Evolutionary conservation across 257 asterid species (phyloP).

Genomic region (Verbascum thapsus): DNA sequence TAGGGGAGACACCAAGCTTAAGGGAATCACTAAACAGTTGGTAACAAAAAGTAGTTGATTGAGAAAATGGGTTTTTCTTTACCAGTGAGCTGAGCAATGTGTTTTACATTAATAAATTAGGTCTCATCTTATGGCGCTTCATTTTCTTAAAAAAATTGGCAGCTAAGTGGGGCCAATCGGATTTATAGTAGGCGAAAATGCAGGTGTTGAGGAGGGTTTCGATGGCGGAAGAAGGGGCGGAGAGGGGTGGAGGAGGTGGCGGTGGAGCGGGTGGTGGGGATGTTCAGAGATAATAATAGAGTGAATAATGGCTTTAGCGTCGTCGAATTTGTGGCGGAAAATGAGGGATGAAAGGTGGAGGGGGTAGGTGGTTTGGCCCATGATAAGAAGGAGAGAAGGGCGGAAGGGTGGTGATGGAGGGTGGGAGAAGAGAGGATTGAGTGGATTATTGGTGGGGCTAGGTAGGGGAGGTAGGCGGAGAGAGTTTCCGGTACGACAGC

Average conservation of each 20-base stretch:
- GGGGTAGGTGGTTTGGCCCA: slow-evolving; percentile 46
- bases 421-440: slow-evolving; percentile 62
- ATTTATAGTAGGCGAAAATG: slow-evolving; percentile 61
- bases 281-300: slow-evolving; percentile 61
- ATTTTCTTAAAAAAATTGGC: slow-evolving; percentile 70
- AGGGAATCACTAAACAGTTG: slow-evolving; percentile 71
- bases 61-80: slow-evolving; percentile 53
- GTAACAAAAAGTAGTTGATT: slow-evolving; percentile 40
- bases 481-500: slow-evolving; percentile 42
- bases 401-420: slow-evolving; percentile 51
- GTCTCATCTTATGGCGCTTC: slow-evolving; percentile 60
- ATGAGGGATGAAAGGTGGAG: slow-evolving; percentile 57
- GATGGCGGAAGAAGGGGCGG: slow-evolving; percentile 57
- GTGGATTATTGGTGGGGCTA: slow-evolving; percentile 59
- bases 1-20: slow-evolving; percentile 57
- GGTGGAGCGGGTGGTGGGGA: slow-evolving; percentile 73
- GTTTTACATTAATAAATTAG: slow-evolving; percentile 55
- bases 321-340: slow-evolving; percentile 51
- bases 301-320: slow-evolving; percentile 59
- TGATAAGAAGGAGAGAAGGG: slow-evolving; percentile 56
- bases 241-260: slow-evolving; percentile 69
- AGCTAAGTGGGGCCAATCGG: slow-evolving; percentile 63
- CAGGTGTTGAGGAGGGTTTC: slow-evolving; percentile 54
- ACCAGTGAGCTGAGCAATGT: slow-evolving; percentile 58
- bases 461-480: slow-evolving; percentile 52